Evolutionary conservation across 192 early-diverging fungal species (phyloP), one percentile per base, ranked within the genome.

Genomic region (Linnemannia zychae): DNA sequence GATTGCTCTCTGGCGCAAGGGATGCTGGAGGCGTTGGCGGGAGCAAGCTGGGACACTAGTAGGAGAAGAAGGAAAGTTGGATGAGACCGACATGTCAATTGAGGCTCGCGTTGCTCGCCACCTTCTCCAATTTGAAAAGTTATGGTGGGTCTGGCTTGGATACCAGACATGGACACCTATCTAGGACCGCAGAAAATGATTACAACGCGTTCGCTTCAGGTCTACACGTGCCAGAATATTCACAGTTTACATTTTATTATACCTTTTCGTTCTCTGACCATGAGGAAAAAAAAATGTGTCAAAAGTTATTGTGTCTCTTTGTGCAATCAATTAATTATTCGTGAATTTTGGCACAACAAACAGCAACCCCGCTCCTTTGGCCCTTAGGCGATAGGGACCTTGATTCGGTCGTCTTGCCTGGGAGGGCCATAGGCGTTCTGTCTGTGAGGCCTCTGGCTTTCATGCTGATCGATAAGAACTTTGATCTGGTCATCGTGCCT

Each of bases 401-500:
- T 74, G 16, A 74, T 22, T 4, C 38, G 28, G 11, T 57, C 52
- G 34, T 74, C 72, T 7, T 67, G 1, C 24, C n/a, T 40, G n/a
- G 22, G 24, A 31, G 44, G 46, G 48, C 46, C 24, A 28, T 72
- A 7, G 5, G 70, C 15, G 9, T 72, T 33, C 9, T 44, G 40
- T n/a, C 17, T 40, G 4, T 2, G 33, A 34, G 33, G 28, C 20
- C 2, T 67, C 4, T 44, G 40, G 40, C 40, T 44, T 3, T 31
- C 7, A 4, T 22, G 20, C 4, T 34, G 67, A 22, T 3, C 9
- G 28, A 76, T 65, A 7, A 46, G 28, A 5, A 76, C 74, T 18
- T 76, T 76, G 24, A 76, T 37, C 18, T 76, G 60, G n/a, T 67
- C 63, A 20, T 76, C 74, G 20, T 24, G 38, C 38, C 34, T 34